These are phyloP conservation scores for Candida boidinii DNA, from an alignment of 805 yeast genomes.

Conservation along the genomic window DNA sequence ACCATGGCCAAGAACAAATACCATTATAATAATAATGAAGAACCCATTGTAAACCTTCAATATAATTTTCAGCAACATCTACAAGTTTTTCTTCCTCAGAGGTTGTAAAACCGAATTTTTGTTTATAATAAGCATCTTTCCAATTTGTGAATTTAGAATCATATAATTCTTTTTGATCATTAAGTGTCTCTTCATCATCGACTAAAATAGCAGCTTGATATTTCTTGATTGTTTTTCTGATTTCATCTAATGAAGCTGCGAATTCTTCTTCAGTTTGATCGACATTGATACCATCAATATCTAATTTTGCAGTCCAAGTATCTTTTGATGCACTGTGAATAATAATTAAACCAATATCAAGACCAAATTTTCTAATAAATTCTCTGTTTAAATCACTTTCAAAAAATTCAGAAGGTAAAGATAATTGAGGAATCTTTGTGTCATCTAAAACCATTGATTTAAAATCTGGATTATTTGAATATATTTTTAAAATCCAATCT, in stretches of 20 bases:
- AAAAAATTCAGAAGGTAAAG: constrained; percentile 39
- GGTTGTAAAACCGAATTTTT: constrained; percentile 66
- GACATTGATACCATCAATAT: constrained; percentile 67
- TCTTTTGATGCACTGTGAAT: constrained; percentile 53
- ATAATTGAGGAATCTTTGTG: constrained; percentile 33
- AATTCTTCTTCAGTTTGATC: constrained; percentile 61
- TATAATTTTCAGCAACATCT: constrained; percentile 68
- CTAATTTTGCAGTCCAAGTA: constrained; percentile 51
- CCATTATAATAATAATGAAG: constrained; percentile 85
- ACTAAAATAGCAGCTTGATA: constrained; percentile 59
- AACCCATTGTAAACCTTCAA: constrained; percentile 98
- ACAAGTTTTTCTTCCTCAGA: constrained; percentile 49
- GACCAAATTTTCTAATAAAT: constrained; percentile 55
- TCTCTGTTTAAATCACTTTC: constrained; percentile 39
- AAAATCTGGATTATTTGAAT: constrained; percentile 24
- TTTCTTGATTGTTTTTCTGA: constrained; percentile 48
- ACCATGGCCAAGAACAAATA: constrained; percentile 96
- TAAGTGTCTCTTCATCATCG: constrained; percentile 47
- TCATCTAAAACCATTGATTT: constrained; percentile 25
- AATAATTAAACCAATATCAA: constrained; percentile 58
- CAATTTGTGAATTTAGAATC: constrained; percentile 67
- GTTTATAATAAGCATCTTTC: constrained; percentile 79
- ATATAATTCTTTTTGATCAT: constrained; percentile 54
- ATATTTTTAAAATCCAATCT: constrained; percentile 35
- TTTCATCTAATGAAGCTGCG: constrained; percentile 38